A percentile compares a stretch with the other conserved stretches of the same genome.
Conservation (phyloP, 768 basidiomycete species). For the Boletus rex-veris region DNA sequence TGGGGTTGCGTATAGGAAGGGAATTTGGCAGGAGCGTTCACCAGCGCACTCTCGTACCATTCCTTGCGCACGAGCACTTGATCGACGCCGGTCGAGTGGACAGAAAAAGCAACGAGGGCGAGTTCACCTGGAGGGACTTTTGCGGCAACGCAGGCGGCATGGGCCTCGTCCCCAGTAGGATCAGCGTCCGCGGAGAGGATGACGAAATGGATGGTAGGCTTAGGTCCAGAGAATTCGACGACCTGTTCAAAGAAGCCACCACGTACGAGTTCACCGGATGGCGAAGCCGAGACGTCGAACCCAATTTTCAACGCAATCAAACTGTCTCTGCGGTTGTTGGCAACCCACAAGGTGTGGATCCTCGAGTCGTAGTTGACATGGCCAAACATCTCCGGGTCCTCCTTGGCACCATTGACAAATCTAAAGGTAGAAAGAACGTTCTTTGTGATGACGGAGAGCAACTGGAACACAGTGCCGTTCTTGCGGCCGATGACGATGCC, state of each 20-base stretch:
- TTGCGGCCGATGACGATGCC: conserved; percentile 83
- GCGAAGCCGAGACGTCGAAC: conserved; percentile 55
- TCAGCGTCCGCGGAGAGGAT: conserved; percentile 83
- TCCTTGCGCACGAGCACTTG: conserved; percentile 84
- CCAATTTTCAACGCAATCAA: conserved; percentile 76
- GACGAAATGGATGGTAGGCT: conserved; percentile 86
- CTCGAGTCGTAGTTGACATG: conserved; percentile 82
- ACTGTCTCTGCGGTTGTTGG: conserved; percentile 81
- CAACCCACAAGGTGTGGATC: conserved; percentile 85
- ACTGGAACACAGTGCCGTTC: conserved; percentile 82
- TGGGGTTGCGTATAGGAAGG: conserved; percentile 44
- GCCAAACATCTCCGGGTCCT: conserved; percentile 85
- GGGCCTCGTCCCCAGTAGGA: conserved; percentile 76
- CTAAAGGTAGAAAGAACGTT: conserved; percentile 73
- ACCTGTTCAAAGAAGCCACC: conserved; percentile 76
- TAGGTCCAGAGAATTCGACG: conserved; percentile 78
- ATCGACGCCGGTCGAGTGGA: conserved; percentile 87
- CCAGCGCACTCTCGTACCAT: conserved; percentile 73
- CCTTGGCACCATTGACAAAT: conserved; percentile 65
- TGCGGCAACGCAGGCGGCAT: conserved; percentile 79
- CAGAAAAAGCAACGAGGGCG: conserved; percentile 81
- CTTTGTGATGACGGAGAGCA: conserved; percentile 72
- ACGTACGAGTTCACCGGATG: conserved; percentile 58
- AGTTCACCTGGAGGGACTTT: conserved; percentile 74
- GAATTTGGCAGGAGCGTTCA: conserved; percentile 55